Evolutionary conservation across 257 asterid genomes (phyloP), one percentile per base, ranked within the genome.

Genomic region (Ilex asprella): DNA sequence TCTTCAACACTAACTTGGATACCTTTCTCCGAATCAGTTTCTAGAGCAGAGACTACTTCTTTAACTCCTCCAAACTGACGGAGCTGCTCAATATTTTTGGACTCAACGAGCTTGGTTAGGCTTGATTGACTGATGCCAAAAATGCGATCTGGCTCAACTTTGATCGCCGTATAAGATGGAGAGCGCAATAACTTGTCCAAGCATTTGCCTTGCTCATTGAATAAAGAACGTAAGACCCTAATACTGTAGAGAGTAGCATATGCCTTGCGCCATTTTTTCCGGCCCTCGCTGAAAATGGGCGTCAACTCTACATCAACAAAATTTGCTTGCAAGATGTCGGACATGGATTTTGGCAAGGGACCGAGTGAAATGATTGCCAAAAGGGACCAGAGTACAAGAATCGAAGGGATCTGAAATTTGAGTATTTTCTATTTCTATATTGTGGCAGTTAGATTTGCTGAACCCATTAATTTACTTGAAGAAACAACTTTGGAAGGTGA

Each of bases 1-100:
- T 73, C 85, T 57, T 71, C 77, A 7, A 30, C 82, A 8, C 78
- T 74, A 16, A 78, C 84, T 1, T 15, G 12, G 39, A 88, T 69
- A 5, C 94, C 96, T 12, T 54, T 71, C n/a, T 74, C 82, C 13
- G 39, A 29, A 67, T 77, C 65, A 55, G 82, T 62, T 31, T 62
- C 10, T 2, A 88, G 76, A 60, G 61, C 12, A 39, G 59, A 32
- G 30, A 77, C 79, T 15, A 88, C 39, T 27, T 73, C 79, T 8
- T 53, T 58, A 8, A 76, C 62, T 7, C 83, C 86, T n/a, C 78
- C 96, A 53, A 72, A 55, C 16, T 9, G 9, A 1, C 16, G 66
- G 9, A 85, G 67, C 15, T 55, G 66, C 3, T 14, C 58, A n/a
- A 60, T 12, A 1, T 65, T 63, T 73, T 69, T 82, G 64, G 60